Percentiles rank a stretch among this genome's conserved stretches.
These are phyloP conservation scores for Phaffia tasmanica DNA, from an alignment of 768 basidiomycete species.

Conservation along the genomic window DNA sequence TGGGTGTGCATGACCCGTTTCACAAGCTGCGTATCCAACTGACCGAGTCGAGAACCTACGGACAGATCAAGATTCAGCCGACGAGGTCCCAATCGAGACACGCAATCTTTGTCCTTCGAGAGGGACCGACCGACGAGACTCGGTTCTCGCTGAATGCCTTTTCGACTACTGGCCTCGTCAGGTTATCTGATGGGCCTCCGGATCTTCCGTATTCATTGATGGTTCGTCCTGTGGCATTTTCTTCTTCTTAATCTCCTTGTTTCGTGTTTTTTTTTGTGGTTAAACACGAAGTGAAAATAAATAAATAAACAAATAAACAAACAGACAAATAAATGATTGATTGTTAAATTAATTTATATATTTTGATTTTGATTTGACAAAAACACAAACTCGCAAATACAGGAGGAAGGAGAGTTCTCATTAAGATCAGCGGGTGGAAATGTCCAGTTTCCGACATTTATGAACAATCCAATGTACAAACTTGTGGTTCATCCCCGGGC, in stretches of 20 bases:
- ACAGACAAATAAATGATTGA: no score
- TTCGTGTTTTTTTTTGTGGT: neutral
- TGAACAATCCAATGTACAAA: slow-evolving; percentile 81
- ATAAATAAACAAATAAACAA: no score
- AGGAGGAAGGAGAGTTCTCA: slow-evolving; percentile 57
- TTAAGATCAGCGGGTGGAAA: slow-evolving; percentile 74
- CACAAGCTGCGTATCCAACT: no score
- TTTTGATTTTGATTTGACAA: no score
- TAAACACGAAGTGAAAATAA: no score
- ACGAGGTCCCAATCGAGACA: slow-evolving; percentile 33
- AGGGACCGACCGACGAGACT: slow-evolving; percentile 49
- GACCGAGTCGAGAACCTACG: no score
- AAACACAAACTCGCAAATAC: slow-evolving; percentile 1
- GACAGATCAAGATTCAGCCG: slow-evolving; percentile 11
- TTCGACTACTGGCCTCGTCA: slow-evolving; percentile 38
- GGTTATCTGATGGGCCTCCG: slow-evolving; percentile 27
- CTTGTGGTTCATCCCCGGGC: slow-evolving; percentile 47
- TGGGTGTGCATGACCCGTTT: no score
- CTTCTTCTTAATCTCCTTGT: neutral
- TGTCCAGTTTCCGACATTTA: slow-evolving; percentile 62
- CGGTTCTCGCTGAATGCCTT: slow-evolving; percentile 61
- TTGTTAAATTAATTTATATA: no score
- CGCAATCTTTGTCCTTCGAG: slow-evolving; percentile 56
- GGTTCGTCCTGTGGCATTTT: slow-evolving; percentile 21
- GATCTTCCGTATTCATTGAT: slow-evolving; percentile 33